Evolutionary conservation across 495 filamentous ascomycete species (phyloP).

Genomic region (Penicillium chermesinum): DNA sequence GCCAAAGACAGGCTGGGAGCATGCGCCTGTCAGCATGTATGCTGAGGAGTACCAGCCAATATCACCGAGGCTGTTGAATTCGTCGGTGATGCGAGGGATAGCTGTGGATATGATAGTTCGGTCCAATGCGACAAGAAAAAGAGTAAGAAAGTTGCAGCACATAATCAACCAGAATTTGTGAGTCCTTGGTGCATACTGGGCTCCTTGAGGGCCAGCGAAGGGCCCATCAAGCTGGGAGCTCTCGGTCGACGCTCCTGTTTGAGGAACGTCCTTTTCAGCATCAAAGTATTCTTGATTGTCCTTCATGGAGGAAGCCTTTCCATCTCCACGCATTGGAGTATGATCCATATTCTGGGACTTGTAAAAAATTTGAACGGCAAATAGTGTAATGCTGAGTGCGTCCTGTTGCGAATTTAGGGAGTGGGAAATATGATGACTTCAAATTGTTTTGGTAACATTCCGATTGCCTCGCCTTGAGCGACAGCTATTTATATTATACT

Average conservation of each 20-base stretch:
- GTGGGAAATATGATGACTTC: no score
- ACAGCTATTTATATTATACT: no score
- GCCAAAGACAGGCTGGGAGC: slow-evolving; percentile 36
- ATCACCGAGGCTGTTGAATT: slow-evolving; percentile 25
- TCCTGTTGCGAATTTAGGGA: no score
- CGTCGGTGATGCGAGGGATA: slow-evolving; percentile 18
- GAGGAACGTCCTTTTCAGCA: neutral
- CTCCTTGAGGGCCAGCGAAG: neutral
- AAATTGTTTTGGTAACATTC: no score
- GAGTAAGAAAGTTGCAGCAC: neutral
- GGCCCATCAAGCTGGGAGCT: neutral
- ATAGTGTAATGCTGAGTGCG: no score
- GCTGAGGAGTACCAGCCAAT: slow-evolving; percentile 50
- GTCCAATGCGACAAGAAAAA: slow-evolving; percentile 25
- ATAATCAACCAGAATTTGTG: slow-evolving; percentile 6
- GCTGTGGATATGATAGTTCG: slow-evolving; percentile 35
- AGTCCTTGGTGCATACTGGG: neutral
- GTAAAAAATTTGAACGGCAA: no score
- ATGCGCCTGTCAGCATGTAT: slow-evolving; percentile 42
- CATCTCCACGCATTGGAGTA: no score
- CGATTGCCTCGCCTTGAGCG: no score
- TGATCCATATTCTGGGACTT: no score
- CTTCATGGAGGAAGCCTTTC: no score
- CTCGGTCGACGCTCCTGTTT: no score
- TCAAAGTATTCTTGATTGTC: no score